These are phyloP conservation scores for Phoma sp. DNA, from an alignment of 2,329 filamentous ascomycete genomes.

Conservation along the genomic window DNA sequence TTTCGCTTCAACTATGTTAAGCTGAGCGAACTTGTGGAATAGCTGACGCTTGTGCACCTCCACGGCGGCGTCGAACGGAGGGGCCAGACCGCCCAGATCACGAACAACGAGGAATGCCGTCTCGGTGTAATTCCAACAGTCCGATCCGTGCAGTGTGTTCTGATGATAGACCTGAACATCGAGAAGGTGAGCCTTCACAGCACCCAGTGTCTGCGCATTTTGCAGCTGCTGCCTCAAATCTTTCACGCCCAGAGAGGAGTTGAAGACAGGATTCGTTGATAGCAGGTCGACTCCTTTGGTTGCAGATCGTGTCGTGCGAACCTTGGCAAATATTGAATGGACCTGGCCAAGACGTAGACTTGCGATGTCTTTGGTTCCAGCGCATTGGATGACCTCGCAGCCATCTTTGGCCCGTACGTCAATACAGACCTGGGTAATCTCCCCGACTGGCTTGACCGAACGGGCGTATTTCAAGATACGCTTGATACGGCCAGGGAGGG, in stretches of 20 bases:
- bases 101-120: conserved; percentile 28
- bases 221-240: conserved; percentile 31
- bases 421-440: conserved; percentile 30
- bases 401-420: conserved; percentile 33
- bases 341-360: conserved; percentile 37
- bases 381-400: conserved; percentile 32
- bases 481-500: conserved; percentile 28
- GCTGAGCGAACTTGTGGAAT: conserved; percentile 26
- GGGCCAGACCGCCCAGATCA: conserved; percentile 30
- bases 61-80: conserved; percentile 22
- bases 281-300: conserved; percentile 24
- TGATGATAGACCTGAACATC: conserved; percentile 36
- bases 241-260: conserved; percentile 29
- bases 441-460: conserved; percentile 29
- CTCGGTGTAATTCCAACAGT: conserved; percentile 38
- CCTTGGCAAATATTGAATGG: conserved; percentile 30
- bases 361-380: conserved; percentile 27
- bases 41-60: conserved; percentile 36
- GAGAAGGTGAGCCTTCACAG: conserved; percentile 33
- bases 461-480: conserved; percentile 38
- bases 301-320: conserved; percentile 29
- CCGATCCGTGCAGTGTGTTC: conserved; percentile 25
- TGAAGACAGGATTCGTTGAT: conserved; percentile 31
- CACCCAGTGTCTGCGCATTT: conserved; percentile 24
- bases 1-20: conserved; percentile 15